Evolutionary conservation across 1,284 basidiomycete genomes (phyloP).

Genomic region (Trichosporon ovoides): DNA sequence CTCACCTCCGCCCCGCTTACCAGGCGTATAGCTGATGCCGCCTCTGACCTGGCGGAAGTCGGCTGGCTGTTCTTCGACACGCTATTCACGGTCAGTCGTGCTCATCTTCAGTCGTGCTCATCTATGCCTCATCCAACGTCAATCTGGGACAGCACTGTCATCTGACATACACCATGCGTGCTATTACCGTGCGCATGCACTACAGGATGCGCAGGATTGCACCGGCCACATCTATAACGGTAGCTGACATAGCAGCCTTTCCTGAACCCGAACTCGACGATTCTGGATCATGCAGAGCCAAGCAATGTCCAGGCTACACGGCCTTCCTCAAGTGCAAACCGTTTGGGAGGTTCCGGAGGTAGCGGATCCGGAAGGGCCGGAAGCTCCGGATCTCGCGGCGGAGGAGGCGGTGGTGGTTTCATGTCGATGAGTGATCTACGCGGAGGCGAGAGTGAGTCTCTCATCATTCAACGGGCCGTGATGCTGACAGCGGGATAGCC

Average conservation of each 20-base stretch:
- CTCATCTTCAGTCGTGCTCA: too few species aligned
- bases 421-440: slow-evolving; percentile 38
- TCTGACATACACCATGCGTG: not conserved
- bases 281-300: slow-evolving; percentile 20
- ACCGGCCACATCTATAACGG: not conserved
- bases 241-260: slow-evolving; percentile 26
- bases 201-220: not conserved
- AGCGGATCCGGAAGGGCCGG: slow-evolving; percentile 20
- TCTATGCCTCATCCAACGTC: too few species aligned
- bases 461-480: not conserved
- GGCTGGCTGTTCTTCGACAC: slow-evolving; percentile 41
- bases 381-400: slow-evolving; percentile 17
- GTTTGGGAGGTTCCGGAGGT: slow-evolving; percentile 18
- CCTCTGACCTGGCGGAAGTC: slow-evolving; percentile 19
- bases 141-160: too few species aligned
- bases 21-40: slow-evolving; percentile 18
- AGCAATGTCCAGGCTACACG: not conserved
- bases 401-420: slow-evolving; percentile 33
- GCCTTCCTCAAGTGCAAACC: not conserved
- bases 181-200: not conserved
- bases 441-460: slow-evolving; percentile 35
- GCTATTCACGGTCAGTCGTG: slow-evolving; percentile 33
- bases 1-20: slow-evolving; percentile 30
- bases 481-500: slow-evolving; percentile 21
- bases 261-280: slow-evolving; percentile 22